Conservation (phyloP, 306 rosid genomes). For the Dryas alaskensis region DNA sequence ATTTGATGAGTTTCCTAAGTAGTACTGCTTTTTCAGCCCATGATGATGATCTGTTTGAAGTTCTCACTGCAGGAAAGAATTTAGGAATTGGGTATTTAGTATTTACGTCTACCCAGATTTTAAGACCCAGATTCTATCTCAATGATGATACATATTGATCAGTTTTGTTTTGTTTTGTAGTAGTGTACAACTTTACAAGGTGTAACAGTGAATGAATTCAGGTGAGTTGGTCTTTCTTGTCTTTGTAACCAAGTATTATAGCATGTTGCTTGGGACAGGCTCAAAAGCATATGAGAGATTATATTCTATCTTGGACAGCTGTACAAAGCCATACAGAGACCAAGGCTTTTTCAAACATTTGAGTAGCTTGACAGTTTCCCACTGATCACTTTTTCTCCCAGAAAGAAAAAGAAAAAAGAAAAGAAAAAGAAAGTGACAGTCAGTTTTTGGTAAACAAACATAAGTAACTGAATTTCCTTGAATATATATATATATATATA, state of each 20-base stretch:
- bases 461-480: constrained; percentile 37
- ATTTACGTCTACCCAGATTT: neutral
- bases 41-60: constrained; percentile 11
- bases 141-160: constrained; percentile 9
- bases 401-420: constrained; percentile 10
- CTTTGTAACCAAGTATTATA: constrained; percentile 74
- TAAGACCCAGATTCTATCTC: neutral
- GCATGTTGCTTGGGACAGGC: constrained; percentile 58
- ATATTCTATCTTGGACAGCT: constrained; percentile 42
- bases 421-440: constrained; percentile 9
- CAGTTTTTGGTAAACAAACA: constrained; percentile 36
- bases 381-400: constrained; percentile 33
- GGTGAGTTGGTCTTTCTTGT: constrained; percentile 78
- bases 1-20: constrained; percentile 10
- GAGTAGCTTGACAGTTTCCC: constrained; percentile 79
- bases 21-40: constrained; percentile 30
- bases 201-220: constrained; percentile 31
- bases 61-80: too few relatives aligned
- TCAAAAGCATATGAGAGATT: constrained; percentile 43
- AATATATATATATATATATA: constrained; percentile 16
- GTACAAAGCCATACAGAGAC: constrained; percentile 26
- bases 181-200: constrained; percentile 26
- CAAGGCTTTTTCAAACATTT: constrained; percentile 38
- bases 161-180: constrained; percentile 9
- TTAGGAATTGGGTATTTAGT: neutral